Base-by-base conservation (phyloP, 108 stramenopile species). In the Skeletonema menzelii region DNA sequence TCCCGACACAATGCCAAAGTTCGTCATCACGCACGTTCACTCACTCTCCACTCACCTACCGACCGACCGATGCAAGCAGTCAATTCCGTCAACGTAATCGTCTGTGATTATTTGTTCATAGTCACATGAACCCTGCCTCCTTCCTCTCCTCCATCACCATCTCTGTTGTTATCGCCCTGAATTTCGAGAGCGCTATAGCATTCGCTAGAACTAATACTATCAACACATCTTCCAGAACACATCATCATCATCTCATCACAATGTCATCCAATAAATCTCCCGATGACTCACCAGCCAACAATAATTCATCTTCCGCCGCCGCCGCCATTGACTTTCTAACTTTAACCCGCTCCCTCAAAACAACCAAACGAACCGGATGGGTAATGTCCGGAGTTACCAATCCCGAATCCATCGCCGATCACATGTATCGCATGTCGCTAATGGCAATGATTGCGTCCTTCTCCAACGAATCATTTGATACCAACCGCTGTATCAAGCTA, bases 391-490 rank as follows among this genome's bases (percentile, higher is more conserved):
- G 82, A 5, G 88, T 88, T 3, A 84, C 70, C 47, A 56, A 81
- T 14, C 80, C 86, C 37, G 91, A 91, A 83, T 85, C 84, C 42
- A 87, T 91, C 8, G 87, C 91, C 55, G 91, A 91, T 73, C 91
- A 91, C 84, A 89, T 86, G 62, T 91, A 86, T 66, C 73, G 91
- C n/a, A 86, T 91, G 70, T 70, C 87, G 12, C 68, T 89, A 14
- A 86, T 85, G 86, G 77, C 84, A 32, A 83, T 91, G 84, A 80
- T 91, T 24, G 77, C 87, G 8, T 81, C 82, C 59, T 75, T 69
- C 44, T 65, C 35, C 15, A 37, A 32, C 34, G 34, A 49, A 63
- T 17, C 31, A 59, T 80, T 60, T 8, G 84, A 95, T 34, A 73
- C 75, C 59, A 73, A 74, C 67, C 80, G 75, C 59, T 88, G 88